These are phyloP conservation scores for Mortierella sp. DNA, from an alignment of 371 early-diverging fungal genomes.

Conservation along the genomic window DNA sequence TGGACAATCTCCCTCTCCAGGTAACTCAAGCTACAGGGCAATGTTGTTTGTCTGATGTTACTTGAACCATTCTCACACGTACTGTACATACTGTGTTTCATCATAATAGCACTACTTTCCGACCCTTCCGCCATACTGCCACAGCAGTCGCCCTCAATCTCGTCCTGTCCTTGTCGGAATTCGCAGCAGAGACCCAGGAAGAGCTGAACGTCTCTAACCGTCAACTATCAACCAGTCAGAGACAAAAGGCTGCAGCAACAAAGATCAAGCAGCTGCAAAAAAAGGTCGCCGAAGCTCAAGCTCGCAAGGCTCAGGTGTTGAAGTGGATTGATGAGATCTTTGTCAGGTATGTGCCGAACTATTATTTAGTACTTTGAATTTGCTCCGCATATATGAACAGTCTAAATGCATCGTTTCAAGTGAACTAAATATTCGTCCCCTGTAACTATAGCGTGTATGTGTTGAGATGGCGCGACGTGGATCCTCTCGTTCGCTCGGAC, in stretches of 20 bases:
- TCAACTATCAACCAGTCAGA: slow-evolving; percentile 70
- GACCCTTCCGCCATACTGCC: slow-evolving; percentile 93
- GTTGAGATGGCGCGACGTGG: slow-evolving; percentile 92
- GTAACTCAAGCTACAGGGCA: slow-evolving; percentile 11
- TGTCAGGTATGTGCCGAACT: slow-evolving; percentile 24
- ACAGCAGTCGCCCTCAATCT: slow-evolving; percentile 77
- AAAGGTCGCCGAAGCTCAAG: slow-evolving; percentile 42
- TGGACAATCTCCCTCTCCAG: slow-evolving; percentile 61
- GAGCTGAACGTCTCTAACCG: slow-evolving; percentile 74
- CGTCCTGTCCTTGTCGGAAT: slow-evolving; percentile 71
- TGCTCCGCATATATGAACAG: neutral
- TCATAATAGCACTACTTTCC: slow-evolving; percentile 73
- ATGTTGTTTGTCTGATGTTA: neutral
- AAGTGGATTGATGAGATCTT: slow-evolving; percentile 42
- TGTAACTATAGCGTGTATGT: slow-evolving; percentile 79
- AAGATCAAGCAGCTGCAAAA: slow-evolving; percentile 60
- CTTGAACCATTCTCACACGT: neutral
- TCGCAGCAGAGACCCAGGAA: slow-evolving; percentile 67
- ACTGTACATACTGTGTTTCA: neutral
- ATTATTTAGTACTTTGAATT: neutral
- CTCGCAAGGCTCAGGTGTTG: slow-evolving; percentile 17
- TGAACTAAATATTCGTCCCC: neutral
- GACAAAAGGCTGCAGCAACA: slow-evolving; percentile 53
- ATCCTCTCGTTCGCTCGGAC: slow-evolving; percentile 86
- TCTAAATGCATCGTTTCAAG: neutral